phyloP scores from a whole-genome alignment of 2,329 filamentous ascomycete genomes.

The Cladobotryum mycophilum region DNA sequence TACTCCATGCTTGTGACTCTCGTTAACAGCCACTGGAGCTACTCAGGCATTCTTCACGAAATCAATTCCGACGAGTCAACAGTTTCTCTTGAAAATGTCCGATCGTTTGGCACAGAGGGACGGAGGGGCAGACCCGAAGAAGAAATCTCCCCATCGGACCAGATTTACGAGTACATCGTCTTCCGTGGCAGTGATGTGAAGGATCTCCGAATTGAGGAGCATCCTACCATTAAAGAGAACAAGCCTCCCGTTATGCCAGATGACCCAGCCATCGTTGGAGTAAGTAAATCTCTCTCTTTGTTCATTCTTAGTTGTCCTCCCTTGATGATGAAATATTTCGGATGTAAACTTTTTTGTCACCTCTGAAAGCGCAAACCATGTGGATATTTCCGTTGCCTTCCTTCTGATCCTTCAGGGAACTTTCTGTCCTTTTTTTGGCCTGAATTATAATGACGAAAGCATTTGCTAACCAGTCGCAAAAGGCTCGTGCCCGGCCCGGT shows the following conservation, averaged over 20 bases:
- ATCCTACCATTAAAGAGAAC: constrained; percentile 66
- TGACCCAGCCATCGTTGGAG: constrained; percentile 93
- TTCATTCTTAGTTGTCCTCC: constrained; percentile 18
- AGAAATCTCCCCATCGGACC: constrained; percentile 77
- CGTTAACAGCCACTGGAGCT: constrained; percentile 52
- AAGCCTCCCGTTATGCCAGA: constrained; percentile 75
- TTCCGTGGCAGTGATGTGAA: constrained; percentile 98
- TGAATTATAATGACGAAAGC: background rate
- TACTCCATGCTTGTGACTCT: constrained; percentile 11
- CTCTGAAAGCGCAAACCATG: constrained; percentile 91
- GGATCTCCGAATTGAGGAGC: constrained; percentile 88
- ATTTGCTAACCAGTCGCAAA: constrained; percentile 20
- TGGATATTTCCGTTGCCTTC: constrained; percentile 99
- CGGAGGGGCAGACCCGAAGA: constrained; percentile 71
- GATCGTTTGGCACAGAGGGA: constrained; percentile 89
- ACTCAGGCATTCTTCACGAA: constrained; percentile 91
- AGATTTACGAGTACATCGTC: constrained; percentile 96
- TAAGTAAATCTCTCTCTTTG: constrained; percentile 52
- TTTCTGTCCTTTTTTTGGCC: background rate
- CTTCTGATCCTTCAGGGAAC: constrained; percentile 67
- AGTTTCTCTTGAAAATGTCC: constrained; percentile 93
- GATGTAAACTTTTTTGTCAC: constrained; percentile 82
- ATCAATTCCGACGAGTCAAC: constrained; percentile 98
- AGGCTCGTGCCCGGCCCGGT: constrained; percentile 36
- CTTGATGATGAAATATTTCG: constrained; percentile 89